These are phyloP conservation scores for Caryopteris hybrid DNA, from an alignment of 305 asterid species.

Conservation along the genomic window DNA sequence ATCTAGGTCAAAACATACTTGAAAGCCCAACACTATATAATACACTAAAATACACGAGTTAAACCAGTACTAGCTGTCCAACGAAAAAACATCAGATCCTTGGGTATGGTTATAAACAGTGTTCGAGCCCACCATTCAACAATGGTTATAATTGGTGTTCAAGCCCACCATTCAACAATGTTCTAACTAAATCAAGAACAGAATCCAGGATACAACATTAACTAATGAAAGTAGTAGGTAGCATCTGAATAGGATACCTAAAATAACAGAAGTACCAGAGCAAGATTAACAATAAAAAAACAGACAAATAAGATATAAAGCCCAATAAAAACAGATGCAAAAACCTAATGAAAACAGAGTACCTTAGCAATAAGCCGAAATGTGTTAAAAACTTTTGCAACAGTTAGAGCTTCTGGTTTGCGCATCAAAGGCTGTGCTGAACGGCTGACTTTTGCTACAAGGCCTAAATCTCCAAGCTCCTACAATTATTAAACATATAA, in stretches of 20 bases:
- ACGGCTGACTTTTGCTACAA: conserved; percentile 88
- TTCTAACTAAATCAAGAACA: not conserved
- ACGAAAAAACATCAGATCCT: not conserved
- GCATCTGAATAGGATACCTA: not conserved
- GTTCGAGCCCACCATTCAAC: not conserved
- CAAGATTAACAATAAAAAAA: not conserved
- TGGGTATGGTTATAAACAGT: not conserved
- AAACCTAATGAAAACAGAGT: not conserved
- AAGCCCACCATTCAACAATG: not conserved
- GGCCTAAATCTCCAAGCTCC: conserved; percentile 97
- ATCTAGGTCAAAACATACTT: not conserved
- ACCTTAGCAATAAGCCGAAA: conserved; percentile 91
- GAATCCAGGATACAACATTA: not conserved
- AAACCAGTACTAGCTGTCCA: not conserved
- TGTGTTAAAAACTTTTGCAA: conserved; percentile 74
- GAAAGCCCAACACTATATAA: not conserved
- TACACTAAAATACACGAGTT: not conserved
- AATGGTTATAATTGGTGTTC: not conserved
- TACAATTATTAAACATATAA: conserved; percentile 22
- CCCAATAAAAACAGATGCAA: not conserved
- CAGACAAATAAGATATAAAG: not conserved
- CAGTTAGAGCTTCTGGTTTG: conserved; percentile 86
- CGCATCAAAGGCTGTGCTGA: conserved; percentile 90
- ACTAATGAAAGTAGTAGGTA: not conserved
- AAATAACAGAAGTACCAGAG: not conserved